Evolutionary conservation across 73 alveolate genomes (phyloP), one percentile per base, ranked within the genome.

Genomic region (Stentor coeruleus): DNA sequence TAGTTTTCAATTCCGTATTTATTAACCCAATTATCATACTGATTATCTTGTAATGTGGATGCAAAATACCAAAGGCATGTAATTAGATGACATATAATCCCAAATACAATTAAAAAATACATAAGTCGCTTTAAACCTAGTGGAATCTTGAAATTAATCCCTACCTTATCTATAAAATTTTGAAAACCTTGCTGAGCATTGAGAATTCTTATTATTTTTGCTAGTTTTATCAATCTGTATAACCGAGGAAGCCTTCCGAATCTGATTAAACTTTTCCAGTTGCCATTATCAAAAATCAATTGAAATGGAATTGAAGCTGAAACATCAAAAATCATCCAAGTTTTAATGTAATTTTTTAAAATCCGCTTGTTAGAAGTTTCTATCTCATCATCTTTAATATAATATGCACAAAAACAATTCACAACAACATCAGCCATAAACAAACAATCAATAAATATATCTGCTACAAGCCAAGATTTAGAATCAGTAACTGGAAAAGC

Each of bases 11-110:
- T 38, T 3, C 93, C 95, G 35, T 81, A 66, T 40, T 96, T 83
- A 3, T 89, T 95, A 0, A 95, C 97, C 97, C 99, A 95, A n/a
- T 95, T 91, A 74, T 91, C 91, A 6, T 97, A 97, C 3, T 86
- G 82, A 73, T 90, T 87, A 76, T 92, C 94, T 73, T 84, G 84
- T 31, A 95, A 72, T 84, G 77, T 91, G 14, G 97, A 90, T 82
- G 90, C 81, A 39, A 94, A 85, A 81, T 83, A 88, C 97, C 97
- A 94, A 55, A 94, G 79, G 42, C 99, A 94, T 3, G 96, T 96
- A 59, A 92, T 89, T 38, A 92, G 77, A 85, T 94, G 99, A 82
- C 90, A 85, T 82, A 94, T 79, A n/a, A 90, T 41, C 37, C 87
- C 83, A 60, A 87, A 88, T 14, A 95, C 88, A 33, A 92, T 59